Conservation (phyloP, 768 basidiomycete species). For the Boletellus emodensis region DNA sequence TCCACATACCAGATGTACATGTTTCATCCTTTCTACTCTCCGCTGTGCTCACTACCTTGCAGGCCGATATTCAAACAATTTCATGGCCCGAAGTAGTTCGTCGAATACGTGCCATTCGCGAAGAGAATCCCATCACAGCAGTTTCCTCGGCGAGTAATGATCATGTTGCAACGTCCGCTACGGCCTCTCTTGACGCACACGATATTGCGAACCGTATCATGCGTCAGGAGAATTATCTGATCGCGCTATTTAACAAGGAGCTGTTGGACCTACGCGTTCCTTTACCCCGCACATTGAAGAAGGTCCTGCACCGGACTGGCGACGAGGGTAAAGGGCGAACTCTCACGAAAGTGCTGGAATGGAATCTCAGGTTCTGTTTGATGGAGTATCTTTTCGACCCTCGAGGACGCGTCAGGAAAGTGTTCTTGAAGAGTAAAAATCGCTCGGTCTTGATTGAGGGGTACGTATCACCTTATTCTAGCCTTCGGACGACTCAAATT, state of each 20-base stretch:
- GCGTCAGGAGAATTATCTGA: conserved; percentile 97
- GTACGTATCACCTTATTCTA: conserved; percentile 41
- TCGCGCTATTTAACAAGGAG: conserved; percentile 97
- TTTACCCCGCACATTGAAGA: conserved; percentile 55
- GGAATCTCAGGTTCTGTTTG: conserved; percentile 95
- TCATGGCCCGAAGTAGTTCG: conserved; percentile 95
- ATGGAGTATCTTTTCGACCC: conserved; percentile 93
- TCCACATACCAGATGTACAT: conserved; percentile 90
- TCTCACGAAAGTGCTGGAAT: conserved; percentile 88
- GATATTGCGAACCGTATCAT: conserved; percentile 97
- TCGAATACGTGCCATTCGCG: conserved; percentile 82
- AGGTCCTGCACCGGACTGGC: conserved; percentile 43
- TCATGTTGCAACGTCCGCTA: conserved; percentile 56
- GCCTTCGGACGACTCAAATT: neutral
- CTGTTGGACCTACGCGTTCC: conserved; percentile 85
- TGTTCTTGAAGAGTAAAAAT: conserved; percentile 86
- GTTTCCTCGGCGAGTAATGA: conserved; percentile 59
- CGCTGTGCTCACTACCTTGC: conserved; percentile 14
- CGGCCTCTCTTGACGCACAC: conserved; percentile 92
- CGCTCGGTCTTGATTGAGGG: conserved; percentile 74
- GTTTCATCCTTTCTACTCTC: neutral
- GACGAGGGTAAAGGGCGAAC: conserved; percentile 67
- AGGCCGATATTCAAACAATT: conserved; percentile 98
- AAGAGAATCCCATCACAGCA: conserved; percentile 90
- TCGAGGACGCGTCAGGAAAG: conserved; percentile 85